Conservation (phyloP, 768 basidiomycete species). For the Xerocomus potaroensis region DNA sequence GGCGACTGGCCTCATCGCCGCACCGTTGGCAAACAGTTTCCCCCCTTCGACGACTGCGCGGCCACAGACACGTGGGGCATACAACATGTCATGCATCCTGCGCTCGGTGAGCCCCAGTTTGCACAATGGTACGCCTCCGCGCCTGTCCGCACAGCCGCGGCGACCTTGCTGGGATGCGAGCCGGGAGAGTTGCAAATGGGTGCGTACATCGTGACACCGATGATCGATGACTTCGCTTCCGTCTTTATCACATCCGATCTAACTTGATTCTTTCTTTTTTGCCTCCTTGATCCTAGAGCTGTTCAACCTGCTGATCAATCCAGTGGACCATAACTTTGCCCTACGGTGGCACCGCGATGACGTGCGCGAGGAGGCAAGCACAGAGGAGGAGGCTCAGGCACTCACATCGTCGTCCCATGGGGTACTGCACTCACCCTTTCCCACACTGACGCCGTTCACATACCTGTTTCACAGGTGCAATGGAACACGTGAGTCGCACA, state of each 20-base stretch:
- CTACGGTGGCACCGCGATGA: conserved; percentile 81
- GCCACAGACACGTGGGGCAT: conserved; percentile 76
- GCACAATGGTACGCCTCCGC: conserved; percentile 65
- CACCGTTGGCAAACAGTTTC: conserved; percentile 72
- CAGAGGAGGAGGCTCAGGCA: conserved; percentile 56
- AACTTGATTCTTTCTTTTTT: not conserved
- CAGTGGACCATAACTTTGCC: conserved; percentile 58
- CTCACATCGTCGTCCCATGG: conserved; percentile 62
- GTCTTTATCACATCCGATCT: no score
- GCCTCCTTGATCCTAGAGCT: conserved; percentile 42
- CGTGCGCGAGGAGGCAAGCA: conserved; percentile 51
- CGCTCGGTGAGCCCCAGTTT: conserved; percentile 55
- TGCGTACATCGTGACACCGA: no score
- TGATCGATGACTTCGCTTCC: no score
- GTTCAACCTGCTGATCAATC: conserved; percentile 75
- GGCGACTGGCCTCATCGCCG: conserved; percentile 53
- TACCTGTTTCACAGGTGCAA: conserved; percentile 47
- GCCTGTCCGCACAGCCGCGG: conserved; percentile 40
- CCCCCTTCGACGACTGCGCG: conserved; percentile 55
- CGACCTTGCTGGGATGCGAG: conserved; percentile 50
- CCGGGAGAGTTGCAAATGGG: conserved; percentile 68
- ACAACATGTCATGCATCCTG: conserved; percentile 80
- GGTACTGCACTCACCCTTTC: conserved; percentile 34
- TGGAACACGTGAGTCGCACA: conserved; percentile 65
- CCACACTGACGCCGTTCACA: not conserved